Conservation (phyloP, 495 filamentous ascomycete species). For the Talaromyces thailandensis region DNA sequence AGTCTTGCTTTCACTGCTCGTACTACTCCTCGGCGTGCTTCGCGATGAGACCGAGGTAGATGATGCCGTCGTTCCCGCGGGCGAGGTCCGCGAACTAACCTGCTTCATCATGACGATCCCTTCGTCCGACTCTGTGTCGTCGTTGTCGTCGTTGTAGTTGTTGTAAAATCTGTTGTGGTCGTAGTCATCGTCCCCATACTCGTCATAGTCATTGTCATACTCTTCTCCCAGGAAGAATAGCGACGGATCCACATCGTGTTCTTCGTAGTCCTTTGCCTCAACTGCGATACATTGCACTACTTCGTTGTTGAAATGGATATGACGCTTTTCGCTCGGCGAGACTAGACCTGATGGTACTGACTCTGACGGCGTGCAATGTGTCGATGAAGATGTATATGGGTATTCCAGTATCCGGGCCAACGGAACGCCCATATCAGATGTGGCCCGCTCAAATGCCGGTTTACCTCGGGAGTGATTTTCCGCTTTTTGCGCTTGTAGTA, state of each 20-base stretch:
- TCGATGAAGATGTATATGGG: conserved; percentile 14
- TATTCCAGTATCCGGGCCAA: conserved; percentile 3
- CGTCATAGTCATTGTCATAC: conserved; percentile 48
- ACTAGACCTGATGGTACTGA: conserved; percentile 38
- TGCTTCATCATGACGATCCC: conserved; percentile 81
- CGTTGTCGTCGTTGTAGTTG: conserved; percentile 33
- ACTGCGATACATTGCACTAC: conserved; percentile 95
- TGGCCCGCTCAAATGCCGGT: conserved; percentile 41
- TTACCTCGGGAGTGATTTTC: conserved; percentile 33
- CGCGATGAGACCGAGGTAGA: conserved; percentile 13
- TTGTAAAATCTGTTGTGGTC: conserved; percentile 44
- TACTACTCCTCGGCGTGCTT: conserved; percentile 43
- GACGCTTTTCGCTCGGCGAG: conserved; percentile 66
- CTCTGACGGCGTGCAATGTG: conserved; percentile 20
- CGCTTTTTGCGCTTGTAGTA: conserved; percentile 81
- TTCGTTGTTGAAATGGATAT: conserved; percentile 95
- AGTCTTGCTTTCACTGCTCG: conserved; percentile 66
- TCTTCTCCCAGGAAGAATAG: conserved; percentile 6
- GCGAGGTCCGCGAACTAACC: conserved; percentile 19
- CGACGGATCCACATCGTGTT: conserved; percentile 1
- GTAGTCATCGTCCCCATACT: conserved; percentile 44
- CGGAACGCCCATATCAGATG: conserved; percentile 55
- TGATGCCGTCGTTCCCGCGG: not conserved
- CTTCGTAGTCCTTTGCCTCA: conserved; percentile 66
- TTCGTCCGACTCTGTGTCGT: conserved; percentile 63